These are phyloP conservation scores for Deuterostichococcus epilithicus DNA, from an alignment of 139 green algal genomes.

Conservation along the genomic window DNA sequence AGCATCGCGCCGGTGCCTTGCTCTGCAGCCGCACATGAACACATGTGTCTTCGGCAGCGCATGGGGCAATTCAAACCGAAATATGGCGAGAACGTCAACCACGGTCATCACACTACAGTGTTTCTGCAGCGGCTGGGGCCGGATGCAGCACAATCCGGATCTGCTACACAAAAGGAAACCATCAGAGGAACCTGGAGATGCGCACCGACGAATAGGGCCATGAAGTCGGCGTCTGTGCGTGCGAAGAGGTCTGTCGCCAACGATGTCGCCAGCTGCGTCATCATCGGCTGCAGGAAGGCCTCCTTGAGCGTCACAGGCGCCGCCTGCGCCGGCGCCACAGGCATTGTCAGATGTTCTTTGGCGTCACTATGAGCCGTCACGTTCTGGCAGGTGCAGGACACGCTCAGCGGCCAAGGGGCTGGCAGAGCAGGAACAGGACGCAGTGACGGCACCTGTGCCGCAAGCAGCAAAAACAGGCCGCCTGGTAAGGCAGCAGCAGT, in stretches of 20 bases:
- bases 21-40: slow-evolving; percentile 37
- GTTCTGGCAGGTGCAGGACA: too few relatives aligned
- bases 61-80: not conserved
- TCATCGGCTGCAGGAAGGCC: slow-evolving; percentile 79
- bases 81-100: not conserved
- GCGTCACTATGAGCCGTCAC: too few relatives aligned
- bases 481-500: too few relatives aligned
- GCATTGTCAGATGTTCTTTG: not conserved
- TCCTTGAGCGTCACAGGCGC: slow-evolving; percentile 76
- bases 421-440: too few relatives aligned
- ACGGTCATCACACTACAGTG: not conserved
- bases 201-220: slow-evolving; percentile 71
- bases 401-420: too few relatives aligned
- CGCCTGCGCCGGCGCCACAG: slow-evolving; percentile 38
- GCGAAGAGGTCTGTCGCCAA: slow-evolving; percentile 72
- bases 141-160: not conserved
- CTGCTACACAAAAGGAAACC: not conserved
- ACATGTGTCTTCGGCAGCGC: not conserved
- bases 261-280: slow-evolving; percentile 40
- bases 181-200: not conserved
- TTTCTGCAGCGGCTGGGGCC: not conserved
- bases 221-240: slow-evolving; percentile 64
- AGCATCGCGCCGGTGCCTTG: slow-evolving; percentile 56
- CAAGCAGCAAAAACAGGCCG: too few relatives aligned
- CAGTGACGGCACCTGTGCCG: too few relatives aligned